Percentiles rank a stretch among this genome's conserved stretches.
Conservation (phyloP, 139 green algal species). For the Eudorina sp. region DNA sequence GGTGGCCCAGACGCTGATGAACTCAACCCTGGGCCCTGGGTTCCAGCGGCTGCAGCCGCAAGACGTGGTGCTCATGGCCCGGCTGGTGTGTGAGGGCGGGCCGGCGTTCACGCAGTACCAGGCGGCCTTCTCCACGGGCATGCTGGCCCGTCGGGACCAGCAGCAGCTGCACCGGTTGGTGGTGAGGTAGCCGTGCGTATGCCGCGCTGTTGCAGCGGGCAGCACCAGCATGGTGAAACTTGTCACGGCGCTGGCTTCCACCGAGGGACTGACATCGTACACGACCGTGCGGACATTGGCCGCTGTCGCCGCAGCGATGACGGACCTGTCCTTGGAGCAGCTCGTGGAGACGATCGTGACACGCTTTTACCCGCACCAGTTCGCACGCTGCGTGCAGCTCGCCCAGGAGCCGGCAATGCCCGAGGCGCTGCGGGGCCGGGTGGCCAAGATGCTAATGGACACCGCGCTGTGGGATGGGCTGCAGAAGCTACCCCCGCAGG, state of each 20-base stretch:
- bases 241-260: neutral
- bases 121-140: neutral
- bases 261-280: neutral
- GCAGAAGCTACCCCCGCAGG: too few relatives aligned
- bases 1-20: neutral
- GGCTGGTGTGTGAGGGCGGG: neutral
- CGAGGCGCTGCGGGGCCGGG: neutral
- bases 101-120: neutral
- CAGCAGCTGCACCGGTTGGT: too few relatives aligned
- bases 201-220: too few relatives aligned
- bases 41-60: neutral
- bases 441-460: neutral
- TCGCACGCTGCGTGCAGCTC: neutral
- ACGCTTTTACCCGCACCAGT: neutral
- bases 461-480: too few relatives aligned
- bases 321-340: neutral
- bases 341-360: neutral
- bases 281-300: neutral
- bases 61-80: neutral
- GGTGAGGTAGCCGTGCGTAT: too few relatives aligned
- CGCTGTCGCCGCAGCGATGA: neutral
- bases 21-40: neutral
- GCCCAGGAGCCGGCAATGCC: neutral
- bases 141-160: neutral
- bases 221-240: too few relatives aligned